Evolutionary conservation across 306 rosid species (phyloP), one percentile per base, ranked within the genome.

Genomic region (Fagus crenata): DNA sequence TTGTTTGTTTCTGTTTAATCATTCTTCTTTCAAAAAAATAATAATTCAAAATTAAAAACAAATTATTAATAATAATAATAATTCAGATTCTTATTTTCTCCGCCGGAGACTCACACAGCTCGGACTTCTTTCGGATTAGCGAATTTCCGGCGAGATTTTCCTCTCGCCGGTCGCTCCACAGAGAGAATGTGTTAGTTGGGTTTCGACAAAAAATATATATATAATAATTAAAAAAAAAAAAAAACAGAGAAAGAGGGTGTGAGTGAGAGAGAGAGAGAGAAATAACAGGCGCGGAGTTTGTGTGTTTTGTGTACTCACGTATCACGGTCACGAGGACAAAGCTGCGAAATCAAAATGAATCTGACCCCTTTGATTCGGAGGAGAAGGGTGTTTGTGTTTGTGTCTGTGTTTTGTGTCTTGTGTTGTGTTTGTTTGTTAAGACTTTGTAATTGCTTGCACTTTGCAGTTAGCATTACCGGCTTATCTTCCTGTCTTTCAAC

Each of bases 121-220:
- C 31, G 60, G 67, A 32, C 28, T 22, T 22, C 28, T 22, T 63
- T 40, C 58, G 72, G 32, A 8, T 42, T 82, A 81, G 77, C 77
- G 71, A 65, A 78, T 72, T 83, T 73, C 87, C 91, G 88, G 90
- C 91, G 87, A 89, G 88, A 72, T 69, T 49, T 41, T 53, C 42
- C 84, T 85, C 85, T 84, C 93, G 97, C 92, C 91, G 87, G 91
- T 85, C 77, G 77, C 83, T 40, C 84, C 75, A 74, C 69, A 78
- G 82, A 77, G 81, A 53, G 49, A 64, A 71, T 41, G 75, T 41
- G 89, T 84, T 81, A 49, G 92, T 86, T 85, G 87, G 85, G 84
- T 84, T 81, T 78, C 3, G 56, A 81, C 28, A 81, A 46, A 12
- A 56, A 37, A 60, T 32, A 73, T 63, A 53, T 6, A 36, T 35